Percentiles rank a stretch among this genome's conserved stretches.
Evolutionary conservation across 1,284 basidiomycete genomes (phyloP).

Genomic region (Cystobasidiaceae sp.): DNA sequence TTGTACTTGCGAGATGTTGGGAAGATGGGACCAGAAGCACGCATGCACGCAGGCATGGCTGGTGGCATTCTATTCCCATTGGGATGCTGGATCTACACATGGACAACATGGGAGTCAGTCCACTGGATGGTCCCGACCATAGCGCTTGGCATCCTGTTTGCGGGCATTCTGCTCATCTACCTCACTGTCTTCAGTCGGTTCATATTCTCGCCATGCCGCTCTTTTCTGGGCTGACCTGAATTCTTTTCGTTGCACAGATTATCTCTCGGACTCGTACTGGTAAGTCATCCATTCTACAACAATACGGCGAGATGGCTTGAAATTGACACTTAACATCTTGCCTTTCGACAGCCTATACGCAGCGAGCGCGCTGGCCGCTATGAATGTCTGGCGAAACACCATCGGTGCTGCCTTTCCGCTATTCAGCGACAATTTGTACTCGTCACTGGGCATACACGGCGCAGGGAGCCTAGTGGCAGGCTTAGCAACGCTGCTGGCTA

Average conservation of each 20-base stretch:
- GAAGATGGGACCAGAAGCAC: slow-evolving; percentile 63
- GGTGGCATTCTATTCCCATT: slow-evolving; percentile 54
- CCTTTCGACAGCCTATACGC: slow-evolving; percentile 1
- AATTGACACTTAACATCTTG: neutral
- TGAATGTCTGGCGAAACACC: slow-evolving; percentile 16
- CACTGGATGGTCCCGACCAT: slow-evolving; percentile 41
- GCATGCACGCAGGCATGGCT: slow-evolving; percentile 63
- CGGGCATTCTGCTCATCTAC: slow-evolving; percentile 2
- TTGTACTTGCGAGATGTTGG: slow-evolving; percentile 48
- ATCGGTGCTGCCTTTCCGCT: slow-evolving; percentile 28
- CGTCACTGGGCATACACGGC: slow-evolving; percentile 22
- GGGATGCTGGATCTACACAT: slow-evolving; percentile 37
- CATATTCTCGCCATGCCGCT: neutral
- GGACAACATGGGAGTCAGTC: slow-evolving; percentile 30
- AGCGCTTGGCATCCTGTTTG: slow-evolving; percentile 43
- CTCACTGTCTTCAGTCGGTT: slow-evolving; percentile 35
- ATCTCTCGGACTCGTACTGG: slow-evolving; percentile 42
- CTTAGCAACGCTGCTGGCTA: slow-evolving; percentile 9
- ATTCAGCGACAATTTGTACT: slow-evolving; percentile 3
- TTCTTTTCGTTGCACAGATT: slow-evolving; percentile 26
- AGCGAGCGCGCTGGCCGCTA: neutral
- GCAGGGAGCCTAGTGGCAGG: slow-evolving; percentile 20
- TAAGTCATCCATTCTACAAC: no score
- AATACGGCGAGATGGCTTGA: no score
- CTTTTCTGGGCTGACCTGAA: no score